A percentile compares a stretch with the other conserved stretches of the same genome.
These are phyloP conservation scores for Quercus gilva DNA, from an alignment of 306 rosid genomes.

Conservation along the genomic window DNA sequence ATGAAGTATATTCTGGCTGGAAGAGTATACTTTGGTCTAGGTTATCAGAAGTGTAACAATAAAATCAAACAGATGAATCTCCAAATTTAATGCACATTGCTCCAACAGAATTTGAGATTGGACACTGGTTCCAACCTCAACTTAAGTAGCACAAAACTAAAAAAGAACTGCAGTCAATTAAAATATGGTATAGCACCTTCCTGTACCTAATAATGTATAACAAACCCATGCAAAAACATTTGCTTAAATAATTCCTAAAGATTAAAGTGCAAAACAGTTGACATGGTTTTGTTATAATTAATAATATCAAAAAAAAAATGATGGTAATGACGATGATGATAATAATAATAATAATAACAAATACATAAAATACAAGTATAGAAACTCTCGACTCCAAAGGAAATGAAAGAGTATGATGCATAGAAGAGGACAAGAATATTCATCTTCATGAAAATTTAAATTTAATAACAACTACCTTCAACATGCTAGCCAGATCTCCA, in stretches of 20 bases:
- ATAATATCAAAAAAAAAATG: neutral
- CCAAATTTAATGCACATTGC: neutral
- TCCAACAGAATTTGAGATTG: neutral
- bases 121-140: neutral
- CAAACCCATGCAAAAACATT: neutral
- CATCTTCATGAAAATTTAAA: neutral
- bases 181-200: neutral
- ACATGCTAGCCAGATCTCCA: conserved; percentile 92
- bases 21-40: neutral
- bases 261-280: neutral
- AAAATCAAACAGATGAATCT: neutral
- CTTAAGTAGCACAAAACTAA: neutral
- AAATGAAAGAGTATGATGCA: neutral
- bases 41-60: neutral
- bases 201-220: neutral
- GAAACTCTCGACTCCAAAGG: neutral
- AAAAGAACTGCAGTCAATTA: neutral
- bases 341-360: neutral
- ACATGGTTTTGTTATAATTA: neutral
- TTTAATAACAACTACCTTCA: conserved; percentile 58
- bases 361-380: neutral
- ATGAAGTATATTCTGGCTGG: neutral
- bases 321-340: too few species aligned
- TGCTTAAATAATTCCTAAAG: neutral
- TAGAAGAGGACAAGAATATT: neutral